A percentile compares a stretch with the other conserved stretches of the same genome.
Evolutionary conservation across 768 basidiomycete genomes (phyloP).

Genomic region (Plicaturopsis crispa): DNA sequence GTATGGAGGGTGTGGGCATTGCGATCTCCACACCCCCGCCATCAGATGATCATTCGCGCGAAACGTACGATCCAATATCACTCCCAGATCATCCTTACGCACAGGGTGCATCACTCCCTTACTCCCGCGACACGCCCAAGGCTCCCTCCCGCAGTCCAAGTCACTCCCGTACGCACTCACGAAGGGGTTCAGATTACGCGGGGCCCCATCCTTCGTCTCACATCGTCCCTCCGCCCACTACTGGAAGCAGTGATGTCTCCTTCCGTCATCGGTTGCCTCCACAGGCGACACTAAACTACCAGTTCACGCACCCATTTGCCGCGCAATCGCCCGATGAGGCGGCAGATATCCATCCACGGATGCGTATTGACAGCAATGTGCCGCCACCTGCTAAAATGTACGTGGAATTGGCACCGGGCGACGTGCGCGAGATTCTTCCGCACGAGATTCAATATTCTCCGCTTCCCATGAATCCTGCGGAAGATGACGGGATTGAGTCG

Average conservation of each 20-base stretch:
- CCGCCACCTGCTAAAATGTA: no score
- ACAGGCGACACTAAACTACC: constrained; percentile 13
- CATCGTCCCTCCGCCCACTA: constrained; percentile 8
- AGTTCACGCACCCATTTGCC: no score
- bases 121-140: constrained; percentile 3
- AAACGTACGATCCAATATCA: constrained; percentile 12
- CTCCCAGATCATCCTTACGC: constrained; percentile 30
- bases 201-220: constrained; percentile 31
- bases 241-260: constrained; percentile 19
- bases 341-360: no score
- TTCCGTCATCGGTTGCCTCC: constrained; percentile 29
- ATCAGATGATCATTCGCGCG: constrained; percentile 11
- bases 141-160: no score
- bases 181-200: constrained; percentile 26
- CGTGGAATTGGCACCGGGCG: no score
- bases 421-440: no score
- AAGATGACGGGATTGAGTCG: no score
- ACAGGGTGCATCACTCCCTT: constrained; percentile 14
- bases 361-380: no score
- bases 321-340: no score
- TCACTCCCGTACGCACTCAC: no score
- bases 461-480: no score
- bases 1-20: constrained; percentile 27
- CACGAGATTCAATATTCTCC: no score
- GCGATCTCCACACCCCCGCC: constrained; percentile 32